Conservation (phyloP, 257 asterid genomes). For the Agastache rugosa region DNA sequence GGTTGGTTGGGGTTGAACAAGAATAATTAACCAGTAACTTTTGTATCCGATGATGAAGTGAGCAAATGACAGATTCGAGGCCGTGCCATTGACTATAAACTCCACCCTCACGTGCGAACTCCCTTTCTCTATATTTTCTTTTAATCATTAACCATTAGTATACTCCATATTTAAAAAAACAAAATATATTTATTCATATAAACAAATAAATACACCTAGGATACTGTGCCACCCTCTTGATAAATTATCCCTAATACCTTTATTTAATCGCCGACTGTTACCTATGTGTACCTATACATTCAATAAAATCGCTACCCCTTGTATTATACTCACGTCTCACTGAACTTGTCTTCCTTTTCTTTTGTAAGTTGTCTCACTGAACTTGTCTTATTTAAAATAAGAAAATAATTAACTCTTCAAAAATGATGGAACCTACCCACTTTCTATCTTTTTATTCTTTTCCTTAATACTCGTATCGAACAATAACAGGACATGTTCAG, state of each 20-base stretch:
- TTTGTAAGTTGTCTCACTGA: too few relatives aligned
- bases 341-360: too few relatives aligned
- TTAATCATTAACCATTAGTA: background rate
- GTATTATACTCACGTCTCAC: too few relatives aligned
- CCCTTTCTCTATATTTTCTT: background rate
- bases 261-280: constrained; percentile 24
- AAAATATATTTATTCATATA: background rate
- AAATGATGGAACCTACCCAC: too few relatives aligned
- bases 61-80: constrained; percentile 52
- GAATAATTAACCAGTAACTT: constrained; percentile 54
- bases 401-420: too few relatives aligned
- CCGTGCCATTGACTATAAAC: constrained; percentile 51
- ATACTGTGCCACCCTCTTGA: background rate
- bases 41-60: constrained; percentile 27
- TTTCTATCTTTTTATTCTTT: too few relatives aligned
- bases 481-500: too few relatives aligned
- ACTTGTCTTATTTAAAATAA: too few relatives aligned
- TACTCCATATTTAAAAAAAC: too few relatives aligned
- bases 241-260: constrained; percentile 14
- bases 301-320: background rate
- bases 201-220: background rate
- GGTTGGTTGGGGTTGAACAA: constrained; percentile 25
- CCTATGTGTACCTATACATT: background rate
- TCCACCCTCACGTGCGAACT: constrained; percentile 66
- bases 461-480: too few relatives aligned